A percentile compares a stretch with the other conserved stretches of the same genome.
Evolutionary conservation across 495 filamentous ascomycete species (phyloP).

Genomic region (Neurospora sp.): DNA sequence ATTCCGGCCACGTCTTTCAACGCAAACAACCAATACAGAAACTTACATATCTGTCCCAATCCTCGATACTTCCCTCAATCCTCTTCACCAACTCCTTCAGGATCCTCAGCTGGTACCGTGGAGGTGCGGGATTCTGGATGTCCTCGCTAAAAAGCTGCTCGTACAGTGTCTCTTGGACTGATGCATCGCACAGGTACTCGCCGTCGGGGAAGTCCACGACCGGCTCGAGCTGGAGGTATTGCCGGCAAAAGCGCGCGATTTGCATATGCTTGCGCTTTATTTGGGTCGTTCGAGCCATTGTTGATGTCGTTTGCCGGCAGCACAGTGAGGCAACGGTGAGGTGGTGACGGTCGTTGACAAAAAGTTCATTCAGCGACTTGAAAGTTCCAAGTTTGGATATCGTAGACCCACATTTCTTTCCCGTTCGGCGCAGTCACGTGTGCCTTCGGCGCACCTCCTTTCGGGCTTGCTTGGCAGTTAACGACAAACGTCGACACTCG

Average conservation of each 20-base stretch:
- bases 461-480: not conserved
- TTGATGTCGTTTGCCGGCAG: not conserved
- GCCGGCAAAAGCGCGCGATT: slow-evolving; percentile 29
- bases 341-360: not conserved
- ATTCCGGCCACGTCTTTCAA: not conserved
- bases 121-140: slow-evolving; percentile 45
- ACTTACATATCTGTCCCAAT: slow-evolving; percentile 81
- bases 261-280: slow-evolving; percentile 1
- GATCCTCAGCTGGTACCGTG: slow-evolving; percentile 57
- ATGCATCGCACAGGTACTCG: slow-evolving; percentile 20
- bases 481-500: not conserved
- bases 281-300: not conserved
- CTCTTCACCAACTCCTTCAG: slow-evolving; percentile 56
- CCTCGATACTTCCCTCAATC: slow-evolving; percentile 56
- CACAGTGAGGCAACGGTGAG: not conserved
- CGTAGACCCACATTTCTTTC: not conserved
- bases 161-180: slow-evolving; percentile 54
- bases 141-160: slow-evolving; percentile 51
- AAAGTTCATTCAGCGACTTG: not conserved
- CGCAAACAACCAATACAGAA: not conserved
- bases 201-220: slow-evolving; percentile 24
- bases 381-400: not conserved
- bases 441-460: not conserved
- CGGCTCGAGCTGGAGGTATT: slow-evolving; percentile 32
- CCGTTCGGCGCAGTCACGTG: not conserved